Conservation (phyloP, 2,329 filamentous ascomycete species). For the Trichoderma oligosporum region DNA sequence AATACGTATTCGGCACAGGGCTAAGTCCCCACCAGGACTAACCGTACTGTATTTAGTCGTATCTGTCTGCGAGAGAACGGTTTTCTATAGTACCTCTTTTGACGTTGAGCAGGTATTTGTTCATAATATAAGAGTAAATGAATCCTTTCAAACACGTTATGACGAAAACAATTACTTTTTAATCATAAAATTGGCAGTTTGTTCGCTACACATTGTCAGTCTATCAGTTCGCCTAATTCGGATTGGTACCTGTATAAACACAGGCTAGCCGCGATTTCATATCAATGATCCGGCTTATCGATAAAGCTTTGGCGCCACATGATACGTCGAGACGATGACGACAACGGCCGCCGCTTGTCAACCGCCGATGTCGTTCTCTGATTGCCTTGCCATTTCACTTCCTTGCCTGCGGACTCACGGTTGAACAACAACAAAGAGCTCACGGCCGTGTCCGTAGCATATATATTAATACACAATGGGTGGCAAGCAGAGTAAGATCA, state of each 20-base stretch:
- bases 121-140: too few species aligned
- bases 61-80: too few species aligned
- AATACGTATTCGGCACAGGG: background rate
- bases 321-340: constrained; percentile 18
- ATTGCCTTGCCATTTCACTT: background rate
- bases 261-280: background rate
- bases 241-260: background rate
- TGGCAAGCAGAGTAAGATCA: constrained; percentile 54
- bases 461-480: constrained; percentile 43
- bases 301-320: constrained; percentile 18
- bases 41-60: too few species aligned
- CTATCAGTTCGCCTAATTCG: background rate
- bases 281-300: constrained; percentile 6
- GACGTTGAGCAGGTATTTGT: background rate
- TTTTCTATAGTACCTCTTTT: too few species aligned
- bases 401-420: background rate
- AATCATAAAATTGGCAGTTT: too few species aligned
- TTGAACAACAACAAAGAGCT: background rate
- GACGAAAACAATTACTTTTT: too few species aligned
- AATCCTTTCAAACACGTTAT: too few species aligned
- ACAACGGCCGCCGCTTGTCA: constrained; percentile 9
- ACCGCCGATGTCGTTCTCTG: background rate
- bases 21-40: background rate
- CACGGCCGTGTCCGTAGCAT: constrained; percentile 12
- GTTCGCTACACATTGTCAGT: too few species aligned